Conservation (phyloP, 2,329 filamentous ascomycete species). For the Cladosporium velox region DNA sequence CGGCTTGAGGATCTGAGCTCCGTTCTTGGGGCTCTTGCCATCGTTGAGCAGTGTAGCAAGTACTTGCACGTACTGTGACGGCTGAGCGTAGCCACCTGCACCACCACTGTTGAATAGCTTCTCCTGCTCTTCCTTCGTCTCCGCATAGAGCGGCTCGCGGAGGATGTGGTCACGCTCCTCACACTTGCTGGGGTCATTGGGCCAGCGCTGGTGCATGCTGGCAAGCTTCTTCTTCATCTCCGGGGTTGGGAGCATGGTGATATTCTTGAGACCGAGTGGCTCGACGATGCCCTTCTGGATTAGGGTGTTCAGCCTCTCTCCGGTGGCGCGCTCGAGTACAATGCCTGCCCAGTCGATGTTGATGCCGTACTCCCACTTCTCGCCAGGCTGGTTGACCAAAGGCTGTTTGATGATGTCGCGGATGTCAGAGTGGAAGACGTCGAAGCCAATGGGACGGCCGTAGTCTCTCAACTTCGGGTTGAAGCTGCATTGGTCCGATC, state of each 20-base stretch:
- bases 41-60: constrained; percentile 65
- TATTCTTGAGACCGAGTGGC: constrained; percentile 50
- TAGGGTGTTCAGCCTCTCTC: constrained; percentile 47
- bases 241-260: constrained; percentile 59
- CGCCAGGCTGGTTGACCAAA: constrained; percentile 64
- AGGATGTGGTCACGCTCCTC: constrained; percentile 54
- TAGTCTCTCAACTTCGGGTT: constrained; percentile 46
- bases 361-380: constrained; percentile 51
- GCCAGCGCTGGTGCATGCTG: constrained; percentile 57
- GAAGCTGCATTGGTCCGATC: constrained; percentile 32
- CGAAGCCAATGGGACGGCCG: constrained; percentile 52
- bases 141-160: constrained; percentile 49
- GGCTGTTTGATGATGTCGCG: constrained; percentile 55
- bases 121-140: constrained; percentile 47
- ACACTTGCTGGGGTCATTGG: constrained; percentile 36
- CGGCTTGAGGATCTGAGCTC: constrained; percentile 55
- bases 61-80: constrained; percentile 64
- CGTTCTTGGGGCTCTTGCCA: constrained; percentile 61
- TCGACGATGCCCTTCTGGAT: constrained; percentile 50
- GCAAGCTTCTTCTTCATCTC: constrained; percentile 59
- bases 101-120: constrained; percentile 61
- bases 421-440: constrained; percentile 60
- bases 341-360: constrained; percentile 55
- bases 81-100: constrained; percentile 61
- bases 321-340: constrained; percentile 48